Evolutionary conservation across 1,284 basidiomycete genomes (phyloP).

Genomic region (Polyporus tsugae): DNA sequence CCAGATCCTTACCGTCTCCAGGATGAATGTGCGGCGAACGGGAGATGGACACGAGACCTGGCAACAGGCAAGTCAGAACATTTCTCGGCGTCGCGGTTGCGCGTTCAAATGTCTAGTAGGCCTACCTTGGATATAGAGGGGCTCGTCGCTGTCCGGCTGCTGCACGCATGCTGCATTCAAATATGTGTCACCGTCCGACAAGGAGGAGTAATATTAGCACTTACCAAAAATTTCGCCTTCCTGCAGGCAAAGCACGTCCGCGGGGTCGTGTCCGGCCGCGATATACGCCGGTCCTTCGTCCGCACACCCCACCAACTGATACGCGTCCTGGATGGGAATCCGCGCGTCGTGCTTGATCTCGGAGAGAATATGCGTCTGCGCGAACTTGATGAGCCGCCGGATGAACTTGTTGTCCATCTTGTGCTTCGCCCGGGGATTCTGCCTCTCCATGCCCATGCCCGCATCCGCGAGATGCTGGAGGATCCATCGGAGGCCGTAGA

Average conservation of each 20-base stretch:
- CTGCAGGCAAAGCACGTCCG: conserved; percentile 59
- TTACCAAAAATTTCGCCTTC: conserved; percentile 71
- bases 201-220: conserved; percentile 17
- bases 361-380: conserved; percentile 67
- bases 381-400: conserved; percentile 56
- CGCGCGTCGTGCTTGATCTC: conserved; percentile 78
- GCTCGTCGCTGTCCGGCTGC: conserved; percentile 50
- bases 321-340: conserved; percentile 70
- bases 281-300: conserved; percentile 77
- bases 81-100: neutral
- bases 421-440: conserved; percentile 34
- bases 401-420: conserved; percentile 52
- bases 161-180: conserved; percentile 61
- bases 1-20: conserved; percentile 62
- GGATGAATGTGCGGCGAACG: conserved; percentile 75
- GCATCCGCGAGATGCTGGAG: conserved; percentile 57
- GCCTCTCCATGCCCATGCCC: conserved; percentile 54
- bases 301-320: conserved; percentile 77
- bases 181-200: neutral
- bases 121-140: conserved; percentile 60
- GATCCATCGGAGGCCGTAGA: conserved; percentile 58
- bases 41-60: conserved; percentile 59
- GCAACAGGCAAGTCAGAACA: neutral
- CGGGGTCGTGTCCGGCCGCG: conserved; percentile 45
- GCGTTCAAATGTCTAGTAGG: neutral